Conservation (phyloP, 2,329 filamentous ascomycete genomes). For the Pseudomassariella vexata region DNA sequence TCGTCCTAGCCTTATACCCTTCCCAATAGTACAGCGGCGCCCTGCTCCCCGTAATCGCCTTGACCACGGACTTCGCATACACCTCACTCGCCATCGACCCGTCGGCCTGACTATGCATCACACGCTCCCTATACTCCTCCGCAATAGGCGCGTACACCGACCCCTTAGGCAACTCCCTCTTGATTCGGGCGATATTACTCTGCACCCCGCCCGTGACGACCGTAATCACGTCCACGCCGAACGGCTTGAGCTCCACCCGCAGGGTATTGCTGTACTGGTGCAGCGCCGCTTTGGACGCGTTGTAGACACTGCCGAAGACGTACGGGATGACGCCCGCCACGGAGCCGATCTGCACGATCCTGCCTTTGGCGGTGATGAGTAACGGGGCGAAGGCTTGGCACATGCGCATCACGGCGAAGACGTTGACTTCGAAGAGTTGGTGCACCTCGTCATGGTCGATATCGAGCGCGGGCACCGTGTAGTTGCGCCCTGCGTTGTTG, state of each 20-base stretch:
- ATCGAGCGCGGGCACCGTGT: conserved; percentile 10
- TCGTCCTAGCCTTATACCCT: no score
- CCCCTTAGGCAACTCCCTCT: no score
- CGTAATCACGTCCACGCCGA: conserved; percentile 19
- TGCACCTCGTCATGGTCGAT: conserved; percentile 7
- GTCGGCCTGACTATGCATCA: no score
- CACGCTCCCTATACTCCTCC: no score
- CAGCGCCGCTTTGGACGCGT: conserved; percentile 13
- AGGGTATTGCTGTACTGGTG: conserved; percentile 10
- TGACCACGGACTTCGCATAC: no score
- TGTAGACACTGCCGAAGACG: conserved; percentile 11
- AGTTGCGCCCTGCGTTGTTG: conserved; percentile 19
- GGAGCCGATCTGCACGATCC: conserved; percentile 9
- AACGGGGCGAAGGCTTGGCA: conserved; percentile 6
- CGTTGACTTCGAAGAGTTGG: conserved; percentile 11
- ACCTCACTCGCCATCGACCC: no score
- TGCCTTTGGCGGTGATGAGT: conserved; percentile 8
- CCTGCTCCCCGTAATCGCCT: no score
- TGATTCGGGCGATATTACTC: no score
- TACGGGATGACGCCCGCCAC: conserved; percentile 10
- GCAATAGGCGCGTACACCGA: no score
- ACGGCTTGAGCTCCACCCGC: conserved; percentile 15
- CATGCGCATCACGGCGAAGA: conserved; percentile 9
- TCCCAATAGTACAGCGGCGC: no score
- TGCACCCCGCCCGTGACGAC: conserved; percentile 19